Evolutionary conservation across 1,284 basidiomycete species (phyloP), one percentile per base, ranked within the genome.

Genomic region (Melampsora americana): DNA sequence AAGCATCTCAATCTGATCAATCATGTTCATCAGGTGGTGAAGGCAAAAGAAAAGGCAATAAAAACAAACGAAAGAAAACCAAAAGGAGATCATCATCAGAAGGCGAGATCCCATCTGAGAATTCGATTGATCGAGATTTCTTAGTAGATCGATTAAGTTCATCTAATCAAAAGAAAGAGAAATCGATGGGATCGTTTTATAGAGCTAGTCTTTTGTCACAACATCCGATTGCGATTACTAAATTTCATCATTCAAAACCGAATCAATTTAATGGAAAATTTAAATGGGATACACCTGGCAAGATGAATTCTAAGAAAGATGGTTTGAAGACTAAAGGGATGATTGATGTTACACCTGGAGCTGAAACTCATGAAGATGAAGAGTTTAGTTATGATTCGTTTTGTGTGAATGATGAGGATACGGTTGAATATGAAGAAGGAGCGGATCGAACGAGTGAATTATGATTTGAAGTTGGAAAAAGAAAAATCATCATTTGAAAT

Each of bases 141-240:
- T 30, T 73, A n/a, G 70, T 73, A 1, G 28, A 56, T 56, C 26
- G 28, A 18, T 42, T 59, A 23, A 60, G 56, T 5, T 61, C 69
- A 18, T 69, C 67, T 1, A 56, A 39, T 48, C 12, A 46, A 42
- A 48, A 44, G 11, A 30, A 32, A 23, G 64, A 73, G 2, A 66
- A 66, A 53, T 66, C 62, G 16, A 73, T 73, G 71, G 14, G 50
- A 28, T 46, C 61, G 6, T 73, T 73, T 60, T 73, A 73, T 60
- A 18, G 71, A 28, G 64, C 71, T 23, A 73, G 71, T 44, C 42
- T 73, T 23, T 59, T 73, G 64, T 73, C 71, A 35, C 71, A 73
- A 46, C 62, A 62, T 26, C 50, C 61, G 11, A 44, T 59, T 42
- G 23, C 46, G 39, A 5, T 44, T 16, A 16, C 12, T 4, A 53